Evolutionary conservation across 371 early-diverging fungal genomes (phyloP).

Genomic region (Blakeslea trispora): DNA sequence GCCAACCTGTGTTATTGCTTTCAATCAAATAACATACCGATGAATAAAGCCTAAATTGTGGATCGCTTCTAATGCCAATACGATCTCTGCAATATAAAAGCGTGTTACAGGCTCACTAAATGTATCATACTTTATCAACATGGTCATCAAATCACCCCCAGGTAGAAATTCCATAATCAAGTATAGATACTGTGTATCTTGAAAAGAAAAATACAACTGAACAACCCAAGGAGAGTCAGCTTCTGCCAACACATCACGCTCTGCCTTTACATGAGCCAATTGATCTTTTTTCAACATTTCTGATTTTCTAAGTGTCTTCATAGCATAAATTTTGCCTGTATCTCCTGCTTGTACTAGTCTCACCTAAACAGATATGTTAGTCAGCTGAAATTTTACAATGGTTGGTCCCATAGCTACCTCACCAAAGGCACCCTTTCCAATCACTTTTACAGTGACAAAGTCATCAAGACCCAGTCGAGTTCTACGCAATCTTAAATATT

Average conservation of each 20-base stretch:
- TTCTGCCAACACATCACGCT: conserved; percentile 97
- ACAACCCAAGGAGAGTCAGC: conserved; percentile 98
- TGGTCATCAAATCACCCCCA: conserved; percentile 98
- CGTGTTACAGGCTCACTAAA: conserved; percentile 97
- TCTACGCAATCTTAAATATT: conserved; percentile 89
- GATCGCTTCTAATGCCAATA: conserved; percentile 93
- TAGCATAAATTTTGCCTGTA: conserved; percentile 97
- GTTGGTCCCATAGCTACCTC: conserved; percentile 62
- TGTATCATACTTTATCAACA: conserved; percentile 95
- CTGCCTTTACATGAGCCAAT: conserved; percentile 96
- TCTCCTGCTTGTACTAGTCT: conserved; percentile 94
- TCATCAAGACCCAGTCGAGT: conserved; percentile 92
- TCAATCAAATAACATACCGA: too few species aligned
- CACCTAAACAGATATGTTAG: conserved; percentile 53
- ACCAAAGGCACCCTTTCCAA: conserved; percentile 99
- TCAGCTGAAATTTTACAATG: neutral
- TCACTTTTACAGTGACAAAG: conserved; percentile 96
- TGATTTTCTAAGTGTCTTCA: conserved; percentile 94
- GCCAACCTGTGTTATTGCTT: too few species aligned
- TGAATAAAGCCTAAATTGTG: conserved; percentile 98
- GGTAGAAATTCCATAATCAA: conserved; percentile 98
- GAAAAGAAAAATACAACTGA: conserved; percentile 94
- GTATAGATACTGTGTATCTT: conserved; percentile 92
- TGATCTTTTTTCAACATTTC: conserved; percentile 99
- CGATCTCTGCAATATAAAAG: conserved; percentile 97